Evolutionary conservation across 805 yeast genomes (phyloP).

Genomic region (Saccharomycopsis synnaedendra): DNA sequence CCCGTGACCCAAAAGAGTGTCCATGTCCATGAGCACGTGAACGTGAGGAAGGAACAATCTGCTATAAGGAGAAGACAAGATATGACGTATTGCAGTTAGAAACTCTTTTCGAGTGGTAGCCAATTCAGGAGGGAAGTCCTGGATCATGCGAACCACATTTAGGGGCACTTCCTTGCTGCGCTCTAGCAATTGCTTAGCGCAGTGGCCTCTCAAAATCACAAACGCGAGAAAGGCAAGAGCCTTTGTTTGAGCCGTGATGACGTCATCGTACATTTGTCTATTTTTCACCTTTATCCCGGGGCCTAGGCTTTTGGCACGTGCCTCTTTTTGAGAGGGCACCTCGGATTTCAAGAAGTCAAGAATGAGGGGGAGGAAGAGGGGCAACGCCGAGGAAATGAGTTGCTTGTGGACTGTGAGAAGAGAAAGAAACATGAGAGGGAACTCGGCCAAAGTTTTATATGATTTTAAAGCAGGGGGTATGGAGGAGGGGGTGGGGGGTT

Average conservation of each 20-base stretch:
- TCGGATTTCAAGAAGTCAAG: slow-evolving; percentile 64
- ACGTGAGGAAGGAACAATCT: slow-evolving; percentile 74
- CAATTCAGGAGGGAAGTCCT: slow-evolving; percentile 91
- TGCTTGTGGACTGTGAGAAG: slow-evolving; percentile 79
- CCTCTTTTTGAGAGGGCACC: slow-evolving; percentile 69
- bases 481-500: too few relatives aligned
- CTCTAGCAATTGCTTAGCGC: slow-evolving; percentile 31
- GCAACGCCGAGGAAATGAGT: slow-evolving; percentile 58
- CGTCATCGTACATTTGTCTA: slow-evolving; percentile 74
- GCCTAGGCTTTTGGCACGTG: slow-evolving; percentile 38
- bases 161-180: slow-evolving; percentile 70
- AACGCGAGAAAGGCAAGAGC: slow-evolving; percentile 93
- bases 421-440: slow-evolving; percentile 94
- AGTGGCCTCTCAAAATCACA: slow-evolving; percentile 72
- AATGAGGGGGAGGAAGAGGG: slow-evolving; percentile 70
- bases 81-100: slow-evolving; percentile 88
- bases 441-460: slow-evolving; percentile 86
- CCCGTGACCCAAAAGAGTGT: slow-evolving; percentile 84
- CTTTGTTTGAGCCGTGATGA: slow-evolving; percentile 86
- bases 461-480: slow-evolving; percentile 56
- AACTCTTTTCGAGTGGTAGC: slow-evolving; percentile 88
- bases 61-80: slow-evolving; percentile 79
- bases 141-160: slow-evolving; percentile 70
- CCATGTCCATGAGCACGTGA: slow-evolving; percentile 75
- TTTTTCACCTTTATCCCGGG: slow-evolving; percentile 36